These are phyloP conservation scores for Xerocomellus chrysenteron DNA, from an alignment of 768 basidiomycete species.

Conservation along the genomic window DNA sequence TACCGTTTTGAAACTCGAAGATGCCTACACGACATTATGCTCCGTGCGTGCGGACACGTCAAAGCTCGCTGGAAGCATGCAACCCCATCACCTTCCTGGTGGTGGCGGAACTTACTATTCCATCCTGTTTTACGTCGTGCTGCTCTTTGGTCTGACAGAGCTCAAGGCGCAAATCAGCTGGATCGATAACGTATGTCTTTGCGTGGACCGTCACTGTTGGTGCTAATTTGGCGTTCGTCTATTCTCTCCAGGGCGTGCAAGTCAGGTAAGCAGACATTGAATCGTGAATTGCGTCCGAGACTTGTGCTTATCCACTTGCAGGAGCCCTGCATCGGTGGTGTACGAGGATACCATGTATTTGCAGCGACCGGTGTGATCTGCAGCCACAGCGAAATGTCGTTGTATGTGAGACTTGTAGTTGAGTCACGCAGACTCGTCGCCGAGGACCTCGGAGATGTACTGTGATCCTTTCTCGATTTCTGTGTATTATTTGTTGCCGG, in stretches of 20 bases:
- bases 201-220: too few species aligned
- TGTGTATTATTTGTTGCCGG: neutral
- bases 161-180: conserved; percentile 52
- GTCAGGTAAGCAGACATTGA: conserved; percentile 26
- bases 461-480: neutral
- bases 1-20: neutral
- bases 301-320: neutral
- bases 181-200: conserved; percentile 37
- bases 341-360: conserved; percentile 19
- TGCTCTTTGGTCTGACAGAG: conserved; percentile 53
- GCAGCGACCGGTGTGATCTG: neutral
- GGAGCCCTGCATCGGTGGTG: conserved; percentile 29
- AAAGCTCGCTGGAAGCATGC: conserved; percentile 11
- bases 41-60: conserved; percentile 12
- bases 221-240: neutral
- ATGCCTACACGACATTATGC: conserved; percentile 10
- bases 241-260: conserved; percentile 32
- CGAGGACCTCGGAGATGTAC: too few species aligned
- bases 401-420: too few species aligned
- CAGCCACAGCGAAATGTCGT: neutral
- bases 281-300: neutral
- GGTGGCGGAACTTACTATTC: conserved; percentile 12
- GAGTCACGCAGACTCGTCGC: too few species aligned
- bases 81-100: conserved; percentile 8
- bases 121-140: conserved; percentile 34